Base-by-base conservation (phyloP, 1,139 yeast genomes). In the Debaryomyces fabryi region DNA sequence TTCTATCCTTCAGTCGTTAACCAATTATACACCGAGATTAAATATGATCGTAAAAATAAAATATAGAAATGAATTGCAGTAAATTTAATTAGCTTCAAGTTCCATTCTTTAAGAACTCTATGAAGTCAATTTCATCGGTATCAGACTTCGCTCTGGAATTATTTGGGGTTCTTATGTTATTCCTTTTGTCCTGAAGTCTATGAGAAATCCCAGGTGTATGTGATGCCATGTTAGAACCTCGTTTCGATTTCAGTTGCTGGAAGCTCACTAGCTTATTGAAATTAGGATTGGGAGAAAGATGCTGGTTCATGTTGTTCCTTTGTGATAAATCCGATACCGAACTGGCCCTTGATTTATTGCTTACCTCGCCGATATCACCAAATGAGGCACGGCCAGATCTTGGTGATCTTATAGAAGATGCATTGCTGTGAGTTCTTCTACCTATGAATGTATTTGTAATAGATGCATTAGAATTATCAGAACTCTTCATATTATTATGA, bases 41-140 rank as follows among this genome's bases (percentile, higher is more conserved):
- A 29, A 29, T 39, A 18, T 32, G 20, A 9, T 16, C 10, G 12
- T 21, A 23, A 21, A 21, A 16, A 7, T 33, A 33, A 23, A n/a
- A 13, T 13, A 16, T 25, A n/a, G 16, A 30, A 42, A 41, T 9
- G 21, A 41, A 41, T 21, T 34, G 32, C 7, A 32, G 33, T 18
- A 35, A 4, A 13, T 33, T n/a, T 23, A 24, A 10, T 20, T 6
- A 13, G 21, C 20, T 30, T 30, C 24, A 38, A 20, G 82, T 81
- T 2, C 81, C 82, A 35, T 63, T 65, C 27, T 69, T 71, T 46
- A 80, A 67, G 51, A 79, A 78, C 50, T 78, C 83, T 53, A 78
- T 44, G 50, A 80, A 70, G 56, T 79, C 83, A 68, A 78, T 68
- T 45, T 74, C 81, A 13, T 35, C 25, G 4, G 13, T 20, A n/a